Conservation (phyloP, 2,329 filamentous ascomycete species). For the Metarhizium rileyi region DNA sequence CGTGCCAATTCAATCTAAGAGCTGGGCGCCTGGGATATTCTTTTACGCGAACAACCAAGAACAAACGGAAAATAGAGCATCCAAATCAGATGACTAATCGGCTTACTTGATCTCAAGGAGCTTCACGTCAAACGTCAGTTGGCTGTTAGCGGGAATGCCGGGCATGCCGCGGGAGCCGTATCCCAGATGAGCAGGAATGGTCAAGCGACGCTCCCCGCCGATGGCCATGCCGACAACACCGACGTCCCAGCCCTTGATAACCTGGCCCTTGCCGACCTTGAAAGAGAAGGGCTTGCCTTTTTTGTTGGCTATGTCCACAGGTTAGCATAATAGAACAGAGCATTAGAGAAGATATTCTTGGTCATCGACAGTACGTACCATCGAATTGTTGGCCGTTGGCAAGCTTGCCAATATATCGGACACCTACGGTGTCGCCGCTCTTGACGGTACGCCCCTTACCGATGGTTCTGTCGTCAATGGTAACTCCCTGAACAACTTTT, state of each 20-base stretch:
- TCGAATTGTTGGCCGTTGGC: conserved; percentile 93
- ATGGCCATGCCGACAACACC: conserved; percentile 87
- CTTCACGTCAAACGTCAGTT: conserved; percentile 86
- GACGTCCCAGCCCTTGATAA: conserved; percentile 98
- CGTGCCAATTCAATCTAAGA: conserved; percentile 2
- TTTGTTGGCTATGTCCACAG: conserved; percentile 66
- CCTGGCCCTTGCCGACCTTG: conserved; percentile 87
- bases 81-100: background rate
- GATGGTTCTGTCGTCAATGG: conserved; percentile 88
- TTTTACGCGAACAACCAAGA: conserved; percentile 1
- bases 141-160: conserved; percentile 86
- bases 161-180: conserved; percentile 79
- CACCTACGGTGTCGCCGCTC: conserved; percentile 80
- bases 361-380: conserved; percentile 36
- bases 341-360: background rate
- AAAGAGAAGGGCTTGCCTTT: conserved; percentile 96
- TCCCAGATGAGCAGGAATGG: conserved; percentile 75
- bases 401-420: conserved; percentile 98
- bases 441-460: conserved; percentile 79
- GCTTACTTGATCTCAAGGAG: conserved; percentile 71
- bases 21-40: conserved; percentile 4
- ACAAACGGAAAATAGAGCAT: background rate
- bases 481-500: conserved; percentile 80
- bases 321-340: background rate
- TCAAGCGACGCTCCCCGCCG: conserved; percentile 87